These are phyloP conservation scores for Phytopythium delawarense DNA, from an alignment of 352 stramenopile genomes.

Conservation along the genomic window DNA sequence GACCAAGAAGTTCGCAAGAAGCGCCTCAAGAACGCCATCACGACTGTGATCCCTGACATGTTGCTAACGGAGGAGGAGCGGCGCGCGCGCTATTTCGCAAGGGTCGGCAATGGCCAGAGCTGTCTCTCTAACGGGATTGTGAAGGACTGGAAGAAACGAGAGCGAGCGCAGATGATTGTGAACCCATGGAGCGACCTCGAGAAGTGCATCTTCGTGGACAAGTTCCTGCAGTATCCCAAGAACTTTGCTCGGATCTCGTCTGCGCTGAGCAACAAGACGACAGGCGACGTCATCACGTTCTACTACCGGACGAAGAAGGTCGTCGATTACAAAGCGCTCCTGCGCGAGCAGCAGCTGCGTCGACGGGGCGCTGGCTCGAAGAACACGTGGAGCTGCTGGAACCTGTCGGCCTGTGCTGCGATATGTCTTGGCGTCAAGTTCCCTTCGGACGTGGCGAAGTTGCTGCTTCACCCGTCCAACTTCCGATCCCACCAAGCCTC, in stretches of 20 bases:
- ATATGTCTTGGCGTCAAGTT: constrained; percentile 85
- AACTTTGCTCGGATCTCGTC: constrained; percentile 97
- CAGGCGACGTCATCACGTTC: constrained; percentile 95
- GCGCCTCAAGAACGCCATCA: constrained; percentile 76
- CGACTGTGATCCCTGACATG: constrained; percentile 85
- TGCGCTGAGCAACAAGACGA: constrained; percentile 93
- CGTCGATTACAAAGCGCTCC: constrained; percentile 95
- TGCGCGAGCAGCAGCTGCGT: constrained; percentile 86
- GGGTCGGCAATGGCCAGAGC: constrained; percentile 52
- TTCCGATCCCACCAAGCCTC: constrained; percentile 85
- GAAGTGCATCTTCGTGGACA: constrained; percentile 99
- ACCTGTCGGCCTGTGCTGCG: constrained; percentile 71
- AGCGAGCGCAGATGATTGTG: constrained; percentile 68
- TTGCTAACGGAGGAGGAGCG: constrained; percentile 58
- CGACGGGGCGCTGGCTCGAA: constrained; percentile 80
- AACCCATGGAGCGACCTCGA: constrained; percentile 98
- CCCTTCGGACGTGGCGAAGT: constrained; percentile 50
- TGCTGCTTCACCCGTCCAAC: constrained; percentile 75
- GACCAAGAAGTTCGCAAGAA: constrained; percentile 85
- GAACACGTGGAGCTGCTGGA: constrained; percentile 89
- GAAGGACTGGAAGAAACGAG: constrained; percentile 56
- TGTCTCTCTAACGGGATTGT: constrained; percentile 62
- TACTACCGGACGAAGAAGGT: constrained; percentile 99
- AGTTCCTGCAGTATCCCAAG: constrained; percentile 98
- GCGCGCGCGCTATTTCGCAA: constrained; percentile 42